Evolutionary conservation across 768 basidiomycete genomes (phyloP), one percentile per base, ranked within the genome.

Genomic region (Leccinellum albellum): DNA sequence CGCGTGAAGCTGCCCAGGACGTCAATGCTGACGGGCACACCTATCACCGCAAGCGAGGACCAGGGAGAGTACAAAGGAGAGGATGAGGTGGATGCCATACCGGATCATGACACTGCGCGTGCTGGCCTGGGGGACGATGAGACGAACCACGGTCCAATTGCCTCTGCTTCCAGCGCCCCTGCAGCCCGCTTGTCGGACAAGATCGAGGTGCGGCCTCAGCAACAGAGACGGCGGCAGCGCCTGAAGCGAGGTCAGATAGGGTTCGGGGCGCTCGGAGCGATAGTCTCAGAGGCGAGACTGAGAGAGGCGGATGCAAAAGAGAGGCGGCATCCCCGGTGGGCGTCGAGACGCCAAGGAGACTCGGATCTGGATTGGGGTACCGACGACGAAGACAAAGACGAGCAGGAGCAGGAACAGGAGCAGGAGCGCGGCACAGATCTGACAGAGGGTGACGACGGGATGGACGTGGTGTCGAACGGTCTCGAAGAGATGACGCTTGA

Each of bases 321-420:
- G 29, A 60, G 50, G 23, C 64, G 49, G 23, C 75, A 79, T 63
- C 71, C 76, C 3, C 73, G 74, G 54, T 72, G 75, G 70, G 73
- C 75, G n/a, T 78, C 84, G 61, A 73, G 82, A 68, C 78, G 87
- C 51, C 71, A 75, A 45, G 86, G 78, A 0, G 87, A 87, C 65
- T 86, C 85, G 28, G 89, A 90, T 64, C 57, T 89, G 13, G 83
- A 88, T 44, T 88, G 84, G 84, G 86, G 84, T 2, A 80, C 78
- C 47, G 74, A 68, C 4, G 76, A 74, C 14, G 76, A 72, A 9
- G 76, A 65, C 8, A 75, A 70, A 35, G 74, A 65, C 12, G 61
- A 66, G 3, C 44, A 29, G 7, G 35, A 35, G 15, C 35, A 9
- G 3, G 35, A 4, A 17, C 4, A 37, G 2, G 20, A 6, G 4